Evolutionary conservation across 331 rosid genomes (phyloP).

Genomic region (Spiraea crenata): DNA sequence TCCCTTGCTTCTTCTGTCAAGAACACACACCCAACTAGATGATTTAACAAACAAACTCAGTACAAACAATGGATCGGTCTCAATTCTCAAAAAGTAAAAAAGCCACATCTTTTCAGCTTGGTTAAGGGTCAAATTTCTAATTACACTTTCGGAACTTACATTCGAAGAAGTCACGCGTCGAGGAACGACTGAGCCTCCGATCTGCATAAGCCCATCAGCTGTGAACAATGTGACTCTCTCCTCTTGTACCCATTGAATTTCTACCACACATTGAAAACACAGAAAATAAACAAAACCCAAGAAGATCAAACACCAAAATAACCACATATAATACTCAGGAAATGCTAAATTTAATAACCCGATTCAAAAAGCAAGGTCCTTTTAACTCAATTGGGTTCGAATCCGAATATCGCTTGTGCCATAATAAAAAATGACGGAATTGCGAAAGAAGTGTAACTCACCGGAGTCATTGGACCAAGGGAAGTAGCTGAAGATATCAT

Average conservation of each 20-base stretch:
- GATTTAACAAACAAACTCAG: constrained; percentile 19
- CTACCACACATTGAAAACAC: constrained; percentile 41
- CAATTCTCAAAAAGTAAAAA: too few relatives aligned
- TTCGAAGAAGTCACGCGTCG: constrained; percentile 58
- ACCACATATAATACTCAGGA: not conserved
- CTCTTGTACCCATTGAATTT: constrained; percentile 83
- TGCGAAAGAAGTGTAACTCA: constrained; percentile 7
- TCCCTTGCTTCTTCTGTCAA: constrained; percentile 75
- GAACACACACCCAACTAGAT: constrained; percentile 19
- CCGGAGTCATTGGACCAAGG: constrained; percentile 76
- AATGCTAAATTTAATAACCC: not conserved
- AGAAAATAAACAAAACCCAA: not conserved
- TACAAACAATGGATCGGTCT: constrained; percentile 5
- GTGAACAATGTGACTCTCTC: constrained; percentile 88
- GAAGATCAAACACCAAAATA: not conserved
- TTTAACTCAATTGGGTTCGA: too few relatives aligned
- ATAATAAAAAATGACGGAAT: not conserved
- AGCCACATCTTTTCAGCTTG: not conserved
- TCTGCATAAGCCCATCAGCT: constrained; percentile 85
- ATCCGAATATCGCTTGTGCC: too few relatives aligned
- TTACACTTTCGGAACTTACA: constrained; percentile 34
- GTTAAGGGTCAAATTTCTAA: not conserved
- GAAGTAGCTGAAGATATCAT: constrained; percentile 53
- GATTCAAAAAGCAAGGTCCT: too few relatives aligned
- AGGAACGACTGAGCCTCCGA: constrained; percentile 89